Evolutionary conservation across 1,284 basidiomycete genomes (phyloP).

Genomic region (Apiotrichum brassicae): DNA sequence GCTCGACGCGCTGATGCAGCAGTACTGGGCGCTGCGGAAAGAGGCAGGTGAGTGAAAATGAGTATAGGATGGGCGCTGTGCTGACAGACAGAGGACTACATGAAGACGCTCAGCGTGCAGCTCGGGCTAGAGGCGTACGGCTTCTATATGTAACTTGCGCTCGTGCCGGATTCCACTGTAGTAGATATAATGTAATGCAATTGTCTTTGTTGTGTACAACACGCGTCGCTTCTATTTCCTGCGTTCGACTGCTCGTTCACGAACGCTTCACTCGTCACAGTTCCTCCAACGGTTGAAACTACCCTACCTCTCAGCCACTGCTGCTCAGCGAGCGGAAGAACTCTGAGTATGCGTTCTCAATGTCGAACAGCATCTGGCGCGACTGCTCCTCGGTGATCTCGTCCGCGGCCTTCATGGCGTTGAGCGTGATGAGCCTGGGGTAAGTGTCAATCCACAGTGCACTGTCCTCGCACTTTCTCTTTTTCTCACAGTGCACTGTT

Average conservation of each 20-base stretch:
- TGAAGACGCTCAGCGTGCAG: slow-evolving; percentile 40
- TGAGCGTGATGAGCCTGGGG: slow-evolving; percentile 87
- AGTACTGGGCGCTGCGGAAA: slow-evolving; percentile 72
- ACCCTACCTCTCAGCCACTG: background rate
- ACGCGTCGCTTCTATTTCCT: too few species aligned
- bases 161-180: too few species aligned
- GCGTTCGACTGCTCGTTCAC: too few species aligned
- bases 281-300: too few species aligned
- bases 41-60: slow-evolving; percentile 57
- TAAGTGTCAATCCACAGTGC: too few species aligned
- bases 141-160: slow-evolving; percentile 1
- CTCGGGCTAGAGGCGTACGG: slow-evolving; percentile 23
- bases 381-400: slow-evolving; percentile 94
- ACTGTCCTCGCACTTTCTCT: too few species aligned
- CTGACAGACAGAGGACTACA: slow-evolving; percentile 36
- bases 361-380: slow-evolving; percentile 87
- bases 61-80: background rate
- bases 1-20: slow-evolving; percentile 65
- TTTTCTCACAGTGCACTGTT: too few species aligned
- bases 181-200: background rate
- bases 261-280: too few species aligned
- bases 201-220: slow-evolving; percentile 1
- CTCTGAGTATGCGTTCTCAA: slow-evolving; percentile 93
- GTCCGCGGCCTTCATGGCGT: slow-evolving; percentile 94
- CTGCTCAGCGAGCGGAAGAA: slow-evolving; percentile 74